Conservation (phyloP, 352 stramenopile genomes). For the Pilasporangium apinafurcum region DNA sequence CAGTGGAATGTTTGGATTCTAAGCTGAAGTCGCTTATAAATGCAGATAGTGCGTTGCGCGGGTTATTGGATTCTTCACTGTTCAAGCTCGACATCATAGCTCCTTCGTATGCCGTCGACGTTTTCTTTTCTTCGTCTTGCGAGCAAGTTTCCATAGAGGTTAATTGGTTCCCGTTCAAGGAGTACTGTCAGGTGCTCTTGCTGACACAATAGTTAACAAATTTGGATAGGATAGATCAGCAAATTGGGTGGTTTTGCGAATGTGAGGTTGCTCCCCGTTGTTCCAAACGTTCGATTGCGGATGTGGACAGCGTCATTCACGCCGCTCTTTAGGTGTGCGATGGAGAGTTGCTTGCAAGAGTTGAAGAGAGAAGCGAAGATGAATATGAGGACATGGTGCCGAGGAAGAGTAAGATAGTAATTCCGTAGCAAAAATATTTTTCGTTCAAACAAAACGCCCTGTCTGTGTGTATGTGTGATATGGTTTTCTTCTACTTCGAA, state of each 20-base stretch:
- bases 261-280: constrained; percentile 49
- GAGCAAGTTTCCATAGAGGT: constrained; percentile 36
- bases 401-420: too few relatives aligned
- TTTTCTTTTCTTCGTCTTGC: not conserved
- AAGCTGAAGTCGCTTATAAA: constrained; percentile 14
- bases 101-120: too few relatives aligned
- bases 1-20: constrained; percentile 80
- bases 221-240: constrained; percentile 65
- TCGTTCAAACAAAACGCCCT: too few relatives aligned
- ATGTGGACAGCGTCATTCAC: constrained; percentile 30
- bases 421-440: too few relatives aligned
- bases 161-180: constrained; percentile 83
- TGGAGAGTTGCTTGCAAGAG: constrained; percentile 13
- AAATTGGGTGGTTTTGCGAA: constrained; percentile 43
- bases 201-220: constrained; percentile 71
- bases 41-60: not conserved
- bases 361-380: not conserved
- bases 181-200: constrained; percentile 82
- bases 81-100: too few relatives aligned
- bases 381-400: too few relatives aligned
- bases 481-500: too few relatives aligned
- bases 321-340: constrained; percentile 71
- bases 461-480: too few relatives aligned
- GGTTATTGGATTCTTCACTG: too few relatives aligned
- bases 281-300: constrained; percentile 18